Conservation (phyloP, 2,329 filamentous ascomycete genomes). For the Dactylellina leptospora region DNA sequence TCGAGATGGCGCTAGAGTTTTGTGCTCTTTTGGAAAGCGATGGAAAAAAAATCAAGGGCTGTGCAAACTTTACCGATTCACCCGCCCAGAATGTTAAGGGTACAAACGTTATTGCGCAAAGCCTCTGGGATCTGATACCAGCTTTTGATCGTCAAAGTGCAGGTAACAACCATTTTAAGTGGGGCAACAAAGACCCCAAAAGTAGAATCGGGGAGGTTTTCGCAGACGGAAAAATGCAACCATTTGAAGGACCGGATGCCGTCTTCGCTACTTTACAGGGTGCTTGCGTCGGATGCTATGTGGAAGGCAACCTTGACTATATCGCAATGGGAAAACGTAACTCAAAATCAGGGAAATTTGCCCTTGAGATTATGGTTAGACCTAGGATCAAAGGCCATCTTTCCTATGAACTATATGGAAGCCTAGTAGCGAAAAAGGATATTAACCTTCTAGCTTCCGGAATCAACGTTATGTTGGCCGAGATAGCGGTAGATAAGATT, state of each 20-base stretch:
- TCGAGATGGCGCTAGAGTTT: neutral
- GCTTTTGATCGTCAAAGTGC: neutral
- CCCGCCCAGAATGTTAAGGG: too few relatives aligned
- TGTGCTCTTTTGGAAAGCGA: too few relatives aligned
- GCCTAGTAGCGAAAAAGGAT: neutral
- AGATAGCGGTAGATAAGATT: constrained; percentile 5
- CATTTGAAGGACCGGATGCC: neutral
- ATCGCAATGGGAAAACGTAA: constrained; percentile 11
- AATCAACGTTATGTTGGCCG: neutral
- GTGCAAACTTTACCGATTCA: too few relatives aligned
- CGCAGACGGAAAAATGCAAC: neutral
- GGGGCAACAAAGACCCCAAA: constrained; percentile 16
- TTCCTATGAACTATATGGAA: constrained; percentile 8
- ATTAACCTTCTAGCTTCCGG: constrained; percentile 11
- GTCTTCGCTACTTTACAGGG: neutral
- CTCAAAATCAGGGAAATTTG: neutral
- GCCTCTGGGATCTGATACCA: constrained; percentile 7
- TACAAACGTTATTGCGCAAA: neutral
- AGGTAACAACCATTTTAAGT: neutral
- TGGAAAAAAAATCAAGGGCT: too few relatives aligned
- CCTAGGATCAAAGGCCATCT: constrained; percentile 25
- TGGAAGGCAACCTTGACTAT: constrained; percentile 15
- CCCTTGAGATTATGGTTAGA: neutral
- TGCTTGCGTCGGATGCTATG: constrained; percentile 18
- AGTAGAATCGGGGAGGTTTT: neutral